Conservation (phyloP, 2,329 filamentous ascomycete genomes). For the Phaeosphaeria sp. region DNA sequence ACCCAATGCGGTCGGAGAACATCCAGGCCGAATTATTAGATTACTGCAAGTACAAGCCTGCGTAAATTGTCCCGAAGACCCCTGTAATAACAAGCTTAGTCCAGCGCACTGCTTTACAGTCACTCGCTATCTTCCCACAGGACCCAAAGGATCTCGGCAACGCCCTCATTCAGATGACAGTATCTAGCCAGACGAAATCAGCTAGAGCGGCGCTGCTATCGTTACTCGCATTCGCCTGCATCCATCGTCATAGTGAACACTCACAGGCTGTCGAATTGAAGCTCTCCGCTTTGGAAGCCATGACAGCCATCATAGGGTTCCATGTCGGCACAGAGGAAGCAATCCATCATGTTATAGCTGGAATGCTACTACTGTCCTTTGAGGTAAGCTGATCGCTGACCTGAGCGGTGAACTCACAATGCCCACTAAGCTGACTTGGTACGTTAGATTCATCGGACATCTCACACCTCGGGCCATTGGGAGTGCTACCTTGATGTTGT, state of each 20-base stretch:
- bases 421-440: too few relatives aligned
- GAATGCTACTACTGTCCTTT: constrained; percentile 23
- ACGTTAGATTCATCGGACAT: constrained; percentile 15
- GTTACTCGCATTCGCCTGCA: constrained; percentile 16
- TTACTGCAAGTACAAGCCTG: not conserved
- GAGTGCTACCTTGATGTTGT: constrained; percentile 16
- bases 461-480: constrained; percentile 20
- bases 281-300: constrained; percentile 11
- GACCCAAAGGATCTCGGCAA: constrained; percentile 3
- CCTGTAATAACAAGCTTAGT: constrained; percentile 9
- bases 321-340: constrained; percentile 6
- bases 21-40: constrained; percentile 3
- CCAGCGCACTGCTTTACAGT: constrained; percentile 2
- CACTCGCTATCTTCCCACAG: constrained; percentile 14
- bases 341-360: constrained; percentile 16
- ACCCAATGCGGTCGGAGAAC: too few relatives aligned
- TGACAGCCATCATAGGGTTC: too few relatives aligned
- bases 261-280: constrained; percentile 16
- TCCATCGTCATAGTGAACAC: constrained; percentile 19
- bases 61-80: not conserved
- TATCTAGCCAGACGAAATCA: constrained; percentile 6
- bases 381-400: too few relatives aligned
- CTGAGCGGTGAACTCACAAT: too few relatives aligned
- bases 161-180: not conserved
- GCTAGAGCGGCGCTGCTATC: constrained; percentile 13